Evolutionary conservation across 106 monocot genomes (phyloP), one percentile per base, ranked within the genome.

Genomic region (Dendrobium nobile): DNA sequence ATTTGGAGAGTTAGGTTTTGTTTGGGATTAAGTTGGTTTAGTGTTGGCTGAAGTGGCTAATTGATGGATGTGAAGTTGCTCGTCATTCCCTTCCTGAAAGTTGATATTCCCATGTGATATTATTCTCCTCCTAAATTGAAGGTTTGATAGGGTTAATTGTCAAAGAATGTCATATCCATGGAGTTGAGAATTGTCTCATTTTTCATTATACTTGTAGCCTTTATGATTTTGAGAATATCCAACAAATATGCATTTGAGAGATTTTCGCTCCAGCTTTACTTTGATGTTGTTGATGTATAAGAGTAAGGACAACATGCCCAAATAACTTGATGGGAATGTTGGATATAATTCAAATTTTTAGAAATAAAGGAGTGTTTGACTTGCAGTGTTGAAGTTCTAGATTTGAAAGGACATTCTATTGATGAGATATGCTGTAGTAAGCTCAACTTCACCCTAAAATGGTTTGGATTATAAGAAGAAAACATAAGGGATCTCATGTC

Each of bases 391-490:
- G 28, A 67, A 72, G 3, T 78, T 67, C 18, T 78, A 70, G 33
- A 55, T 70, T 22, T 40, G 19, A 51, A 48, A 47, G 27, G 83
- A 13, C 82, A 83, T 78, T 19, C 27, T 48, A 31, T 83, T 78
- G 40, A 78, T 83, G 4, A 77, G 17, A 7, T 83, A 78, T 20
- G 78, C 40, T 10, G 78, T 68, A 51, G 68, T 72, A 48, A 83
- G 33, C 9, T 78, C 41, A 4, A 51, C 72, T 33, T 83, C 41
- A 16, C 78, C 72, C 78, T 78, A 3, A 78, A 72, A 10, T 78
- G 40, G 11, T 22, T 83, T 83, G 65, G 78, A 47, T 54, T 78
- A 83, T 77, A 41, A 42, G 67, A 48, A 3, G 65, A 15, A 3
- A 72, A 47, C 7, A 78, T 47, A 48, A 48, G 48, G 0, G 48